Conservation (phyloP, 2,329 filamentous ascomycete genomes). For the Penicillium fuscoglaucum region DNA sequence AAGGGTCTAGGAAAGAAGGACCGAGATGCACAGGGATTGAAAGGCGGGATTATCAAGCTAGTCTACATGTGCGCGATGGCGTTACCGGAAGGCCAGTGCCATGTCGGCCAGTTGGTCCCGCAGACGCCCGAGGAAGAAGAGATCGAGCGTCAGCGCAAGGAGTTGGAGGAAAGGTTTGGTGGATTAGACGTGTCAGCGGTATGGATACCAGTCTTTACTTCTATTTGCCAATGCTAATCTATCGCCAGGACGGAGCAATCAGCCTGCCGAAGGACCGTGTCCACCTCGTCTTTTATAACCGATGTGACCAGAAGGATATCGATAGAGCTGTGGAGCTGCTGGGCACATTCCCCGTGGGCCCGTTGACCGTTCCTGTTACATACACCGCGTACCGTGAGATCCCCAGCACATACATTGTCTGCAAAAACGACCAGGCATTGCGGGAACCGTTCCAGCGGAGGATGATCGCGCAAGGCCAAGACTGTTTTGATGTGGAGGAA, state of each 20-base stretch:
- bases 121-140: conserved; percentile 28
- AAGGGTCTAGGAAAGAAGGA: conserved; percentile 31
- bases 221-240: not conserved
- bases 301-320: conserved; percentile 27
- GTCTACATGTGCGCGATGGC: conserved; percentile 34
- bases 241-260: conserved; percentile 27
- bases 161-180: conserved; percentile 16
- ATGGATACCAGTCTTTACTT: not conserved
- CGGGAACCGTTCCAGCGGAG: conserved; percentile 22
- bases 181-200: conserved; percentile 23
- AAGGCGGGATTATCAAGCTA: conserved; percentile 23
- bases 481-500: conserved; percentile 28
- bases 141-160: conserved; percentile 18
- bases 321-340: conserved; percentile 26
- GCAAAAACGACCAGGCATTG: conserved; percentile 30
- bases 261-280: conserved; percentile 16
- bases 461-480: conserved; percentile 31
- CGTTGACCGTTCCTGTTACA: conserved; percentile 28
- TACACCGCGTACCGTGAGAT: conserved; percentile 32
- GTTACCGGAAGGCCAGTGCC: conserved; percentile 26
- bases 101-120: conserved; percentile 26
- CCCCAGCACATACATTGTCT: conserved; percentile 33
- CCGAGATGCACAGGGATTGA: conserved; percentile 20
- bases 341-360: conserved; percentile 27
- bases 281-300: conserved; percentile 26